Conservation (phyloP, 2,329 filamentous ascomycete genomes). For the Trichoderma harzianum region DNA sequence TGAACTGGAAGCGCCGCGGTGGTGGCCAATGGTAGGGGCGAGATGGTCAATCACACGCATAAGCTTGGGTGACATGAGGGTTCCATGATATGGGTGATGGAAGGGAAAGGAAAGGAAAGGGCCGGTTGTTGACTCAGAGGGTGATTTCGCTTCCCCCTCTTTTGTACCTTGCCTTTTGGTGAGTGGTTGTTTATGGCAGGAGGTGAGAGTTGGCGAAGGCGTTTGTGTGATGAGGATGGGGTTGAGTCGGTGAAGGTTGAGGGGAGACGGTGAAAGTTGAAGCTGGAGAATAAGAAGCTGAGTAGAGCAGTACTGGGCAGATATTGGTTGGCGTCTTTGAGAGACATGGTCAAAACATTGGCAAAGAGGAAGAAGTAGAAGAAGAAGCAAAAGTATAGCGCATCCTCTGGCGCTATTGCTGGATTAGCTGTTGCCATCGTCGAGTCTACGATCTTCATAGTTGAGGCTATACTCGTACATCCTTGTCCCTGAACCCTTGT, state of each 20-base stretch:
- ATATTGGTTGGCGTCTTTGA: background rate
- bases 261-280: background rate
- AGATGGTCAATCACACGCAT: conserved; percentile 21
- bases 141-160: background rate
- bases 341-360: background rate
- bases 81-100: background rate
- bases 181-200: background rate
- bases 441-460: background rate
- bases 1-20: conserved; percentile 16
- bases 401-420: background rate
- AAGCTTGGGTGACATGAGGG: background rate
- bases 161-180: background rate
- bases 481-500: background rate
- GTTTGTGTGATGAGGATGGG: background rate
- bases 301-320: background rate
- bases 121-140: background rate
- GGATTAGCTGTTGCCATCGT: background rate
- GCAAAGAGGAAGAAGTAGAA: background rate
- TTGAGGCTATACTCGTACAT: background rate
- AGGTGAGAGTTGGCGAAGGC: background rate
- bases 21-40: conserved; percentile 16
- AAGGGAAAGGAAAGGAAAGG: background rate
- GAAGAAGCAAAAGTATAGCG: background rate
- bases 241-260: background rate
- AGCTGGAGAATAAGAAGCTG: background rate